These are phyloP conservation scores for Beta vulgaris DNA, from an alignment of 148 eudicot species.

Conservation along the genomic window DNA sequence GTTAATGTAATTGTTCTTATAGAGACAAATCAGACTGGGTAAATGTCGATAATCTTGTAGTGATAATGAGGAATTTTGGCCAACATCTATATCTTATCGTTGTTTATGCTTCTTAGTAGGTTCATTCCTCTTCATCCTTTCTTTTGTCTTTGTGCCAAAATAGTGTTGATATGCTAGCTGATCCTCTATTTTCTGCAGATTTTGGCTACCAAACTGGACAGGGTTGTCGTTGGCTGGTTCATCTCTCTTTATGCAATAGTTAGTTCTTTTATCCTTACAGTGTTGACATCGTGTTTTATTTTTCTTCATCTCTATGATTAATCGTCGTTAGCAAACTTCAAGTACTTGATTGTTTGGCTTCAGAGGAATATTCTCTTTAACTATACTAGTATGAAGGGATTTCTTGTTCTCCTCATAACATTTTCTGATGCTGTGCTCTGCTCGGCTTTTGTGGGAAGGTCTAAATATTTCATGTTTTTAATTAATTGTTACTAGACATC, in stretches of 20 bases:
- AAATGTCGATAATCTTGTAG: too few species aligned
- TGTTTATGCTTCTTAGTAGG: neutral
- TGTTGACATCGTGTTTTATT: neutral
- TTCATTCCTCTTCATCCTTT: neutral
- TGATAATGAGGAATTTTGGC: neutral
- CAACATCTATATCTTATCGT: neutral
- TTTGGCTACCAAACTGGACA: slow-evolving; percentile 94
- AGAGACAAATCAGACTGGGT: too few species aligned
- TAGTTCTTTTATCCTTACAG: slow-evolving; percentile 25
- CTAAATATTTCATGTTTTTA: neutral
- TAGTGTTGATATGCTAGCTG: neutral
- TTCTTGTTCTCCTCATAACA: neutral
- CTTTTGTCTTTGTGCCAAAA: neutral
- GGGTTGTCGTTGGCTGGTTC: slow-evolving; percentile 69
- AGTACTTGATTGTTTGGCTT: neutral
- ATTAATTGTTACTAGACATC: too few species aligned
- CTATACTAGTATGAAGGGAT: neutral
- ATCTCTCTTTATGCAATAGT: slow-evolving; percentile 73
- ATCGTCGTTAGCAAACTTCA: too few species aligned
- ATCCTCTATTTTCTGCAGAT: slow-evolving; percentile 45
- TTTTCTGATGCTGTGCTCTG: neutral
- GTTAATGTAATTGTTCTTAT: neutral
- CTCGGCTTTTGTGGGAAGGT: neutral
- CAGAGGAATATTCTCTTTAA: neutral
- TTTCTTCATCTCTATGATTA: too few species aligned